phyloP scores from a whole-genome alignment of 2,329 filamentous ascomycete species.

The Colletotrichum sp. region DNA sequence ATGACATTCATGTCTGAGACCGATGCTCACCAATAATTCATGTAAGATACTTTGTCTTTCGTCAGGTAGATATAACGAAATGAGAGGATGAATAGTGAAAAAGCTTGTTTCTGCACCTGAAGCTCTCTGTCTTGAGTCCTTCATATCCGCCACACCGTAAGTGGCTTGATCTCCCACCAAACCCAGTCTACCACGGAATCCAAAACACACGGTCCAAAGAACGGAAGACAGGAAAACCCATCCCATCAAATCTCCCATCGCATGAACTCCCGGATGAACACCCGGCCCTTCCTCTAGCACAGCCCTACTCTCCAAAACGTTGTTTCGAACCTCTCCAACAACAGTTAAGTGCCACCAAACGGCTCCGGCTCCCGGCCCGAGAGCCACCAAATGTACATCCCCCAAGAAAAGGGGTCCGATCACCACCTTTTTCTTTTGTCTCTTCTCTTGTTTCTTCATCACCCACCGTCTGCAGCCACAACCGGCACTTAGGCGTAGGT shows the following conservation, averaged over 20 bases:
- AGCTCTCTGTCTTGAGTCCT: neutral
- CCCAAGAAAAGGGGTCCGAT: neutral
- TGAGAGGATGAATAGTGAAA: neutral
- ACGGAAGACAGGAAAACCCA: neutral
- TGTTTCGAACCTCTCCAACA: neutral
- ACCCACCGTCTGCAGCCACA: neutral
- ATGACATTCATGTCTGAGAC: neutral
- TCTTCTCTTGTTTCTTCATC: neutral
- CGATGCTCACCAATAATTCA: neutral
- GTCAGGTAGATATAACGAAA: neutral
- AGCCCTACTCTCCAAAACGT: neutral
- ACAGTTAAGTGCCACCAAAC: neutral
- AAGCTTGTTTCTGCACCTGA: neutral
- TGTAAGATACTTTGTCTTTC: neutral
- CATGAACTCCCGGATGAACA: neutral
- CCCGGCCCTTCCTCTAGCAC: neutral
- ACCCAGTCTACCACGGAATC: neutral
- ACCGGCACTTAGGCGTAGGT: neutral
- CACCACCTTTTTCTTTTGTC: neutral
- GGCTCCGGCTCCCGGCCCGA: neutral
- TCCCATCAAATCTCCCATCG: neutral
- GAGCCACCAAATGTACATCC: neutral
- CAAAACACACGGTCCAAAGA: neutral
- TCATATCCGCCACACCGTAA: neutral
- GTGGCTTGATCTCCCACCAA: neutral